Evolutionary conservation across 139 green algal genomes (phyloP).

Genomic region (Micractinium sp.): DNA sequence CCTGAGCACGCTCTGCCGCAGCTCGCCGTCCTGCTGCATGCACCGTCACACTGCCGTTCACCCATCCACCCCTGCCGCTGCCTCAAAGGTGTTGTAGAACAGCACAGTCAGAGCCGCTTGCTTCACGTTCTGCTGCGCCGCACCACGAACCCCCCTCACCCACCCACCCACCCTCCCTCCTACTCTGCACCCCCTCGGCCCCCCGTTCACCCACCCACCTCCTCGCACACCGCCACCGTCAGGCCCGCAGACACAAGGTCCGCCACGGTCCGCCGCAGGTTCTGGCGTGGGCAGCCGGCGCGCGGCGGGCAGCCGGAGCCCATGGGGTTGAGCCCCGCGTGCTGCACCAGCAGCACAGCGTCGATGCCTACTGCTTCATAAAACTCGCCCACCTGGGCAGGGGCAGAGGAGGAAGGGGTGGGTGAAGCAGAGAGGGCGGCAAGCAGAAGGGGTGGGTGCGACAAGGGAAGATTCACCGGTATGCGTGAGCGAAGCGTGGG

Average conservation of each 20-base stretch:
- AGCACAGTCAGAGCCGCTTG: neutral
- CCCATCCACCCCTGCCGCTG: no score
- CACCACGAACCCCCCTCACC: no score
- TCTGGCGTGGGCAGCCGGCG: constrained; percentile 79
- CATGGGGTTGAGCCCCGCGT: constrained; percentile 87
- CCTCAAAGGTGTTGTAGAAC: neutral
- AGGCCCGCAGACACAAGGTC: constrained; percentile 68
- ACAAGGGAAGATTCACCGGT: no score
- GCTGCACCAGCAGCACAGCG: constrained; percentile 85
- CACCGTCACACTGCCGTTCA: neutral
- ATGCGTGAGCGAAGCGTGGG: no score
- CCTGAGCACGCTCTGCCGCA: neutral
- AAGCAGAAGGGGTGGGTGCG: no score
- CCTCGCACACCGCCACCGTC: constrained; percentile 34
- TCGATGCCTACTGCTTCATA: constrained; percentile 89
- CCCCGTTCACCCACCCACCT: neutral
- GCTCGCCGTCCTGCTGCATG: constrained; percentile 56
- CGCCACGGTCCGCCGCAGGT: constrained; percentile 68
- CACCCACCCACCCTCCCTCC: no score
- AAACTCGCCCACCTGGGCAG: constrained; percentile 81
- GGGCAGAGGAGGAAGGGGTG: neutral
- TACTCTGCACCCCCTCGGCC: no score
- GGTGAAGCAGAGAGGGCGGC: no score
- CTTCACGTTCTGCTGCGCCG: no score
- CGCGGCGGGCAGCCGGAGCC: constrained; percentile 45